Conservation (phyloP, 257 asterid genomes). For the Solanum ossicruentum region DNA sequence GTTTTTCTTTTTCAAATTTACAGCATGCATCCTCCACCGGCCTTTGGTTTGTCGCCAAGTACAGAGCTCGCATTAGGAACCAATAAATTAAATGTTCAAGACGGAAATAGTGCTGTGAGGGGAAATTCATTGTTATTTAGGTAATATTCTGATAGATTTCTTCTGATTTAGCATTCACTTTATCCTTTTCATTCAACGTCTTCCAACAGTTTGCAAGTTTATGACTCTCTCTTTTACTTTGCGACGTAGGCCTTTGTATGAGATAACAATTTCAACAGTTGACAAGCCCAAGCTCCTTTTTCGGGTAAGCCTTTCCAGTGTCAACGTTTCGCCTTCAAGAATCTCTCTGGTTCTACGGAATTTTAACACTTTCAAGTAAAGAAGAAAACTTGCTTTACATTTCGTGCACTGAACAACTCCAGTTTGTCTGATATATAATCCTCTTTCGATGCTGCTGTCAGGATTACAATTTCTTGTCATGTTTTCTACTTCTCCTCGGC, state of each 20-base stretch:
- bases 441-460: not conserved
- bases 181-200: slow-evolving; percentile 1
- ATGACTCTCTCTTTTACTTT: not conserved
- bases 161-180: slow-evolving; percentile 22
- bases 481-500: not conserved
- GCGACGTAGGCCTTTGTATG: slow-evolving; percentile 53
- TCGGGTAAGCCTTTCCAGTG: slow-evolving; percentile 27
- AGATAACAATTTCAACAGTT: slow-evolving; percentile 66
- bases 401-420: not conserved
- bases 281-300: slow-evolving; percentile 91
- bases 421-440: not conserved
- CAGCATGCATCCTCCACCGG: slow-evolving; percentile 62
- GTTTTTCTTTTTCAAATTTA: not conserved
- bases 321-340: not conserved
- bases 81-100: slow-evolving; percentile 21
- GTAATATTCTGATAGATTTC: slow-evolving; percentile 67
- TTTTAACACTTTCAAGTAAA: not conserved
- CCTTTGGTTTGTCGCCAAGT: slow-evolving; percentile 43
- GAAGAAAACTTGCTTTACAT: not conserved
- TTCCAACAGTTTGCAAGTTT: not conserved
- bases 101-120: slow-evolving; percentile 37
- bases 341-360: not conserved
- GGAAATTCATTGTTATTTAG: slow-evolving; percentile 39
- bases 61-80: slow-evolving; percentile 30
- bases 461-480: not conserved